These are phyloP conservation scores for Cryptococcus maquisensis DNA, from an alignment of 1,284 basidiomycete species.

Conservation along the genomic window DNA sequence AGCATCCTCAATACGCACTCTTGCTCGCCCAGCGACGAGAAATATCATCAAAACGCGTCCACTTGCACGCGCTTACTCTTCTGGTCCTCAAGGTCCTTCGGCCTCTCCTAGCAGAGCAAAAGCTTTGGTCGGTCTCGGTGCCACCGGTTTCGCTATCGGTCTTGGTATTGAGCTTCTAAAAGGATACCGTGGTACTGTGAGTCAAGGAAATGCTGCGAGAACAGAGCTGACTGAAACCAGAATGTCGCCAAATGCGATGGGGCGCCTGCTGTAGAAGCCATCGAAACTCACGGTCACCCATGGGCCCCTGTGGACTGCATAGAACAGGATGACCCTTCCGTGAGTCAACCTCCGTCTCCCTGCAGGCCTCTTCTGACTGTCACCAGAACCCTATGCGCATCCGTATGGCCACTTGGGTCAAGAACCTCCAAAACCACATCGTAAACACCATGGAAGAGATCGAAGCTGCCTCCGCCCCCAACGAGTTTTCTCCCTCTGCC, in stretches of 20 bases:
- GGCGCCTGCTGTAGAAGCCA: conserved; percentile 25
- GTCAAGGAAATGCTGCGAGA: background rate
- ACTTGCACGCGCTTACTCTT: background rate
- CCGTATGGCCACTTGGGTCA: conserved; percentile 75
- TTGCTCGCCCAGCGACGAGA: background rate
- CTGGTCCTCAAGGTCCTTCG: background rate
- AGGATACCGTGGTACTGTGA: conserved; percentile 5
- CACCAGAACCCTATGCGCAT: conserved; percentile 63
- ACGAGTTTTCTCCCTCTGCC: conserved; percentile 15
- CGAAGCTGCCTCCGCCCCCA: conserved; percentile 61
- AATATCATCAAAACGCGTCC: background rate
- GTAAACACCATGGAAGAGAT: conserved; percentile 73
- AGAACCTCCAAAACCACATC: conserved; percentile 74
- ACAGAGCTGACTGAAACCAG: conserved; percentile 1
- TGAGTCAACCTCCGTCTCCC: conserved; percentile 19
- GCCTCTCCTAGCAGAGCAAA: background rate
- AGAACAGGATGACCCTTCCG: conserved; percentile 45
- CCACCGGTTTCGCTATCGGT: conserved; percentile 22
- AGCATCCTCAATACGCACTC: background rate
- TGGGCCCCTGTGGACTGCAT: conserved; percentile 39
- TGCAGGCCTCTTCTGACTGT: conserved; percentile 2
- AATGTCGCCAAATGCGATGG: conserved; percentile 28
- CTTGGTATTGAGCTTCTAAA: conserved; percentile 7
- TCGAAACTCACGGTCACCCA: conserved; percentile 30
- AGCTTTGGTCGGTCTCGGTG: conserved; percentile 9